Evolutionary conservation across 495 filamentous ascomycete genomes (phyloP), one percentile per base, ranked within the genome.

Genomic region (Penicillium malachiteum): DNA sequence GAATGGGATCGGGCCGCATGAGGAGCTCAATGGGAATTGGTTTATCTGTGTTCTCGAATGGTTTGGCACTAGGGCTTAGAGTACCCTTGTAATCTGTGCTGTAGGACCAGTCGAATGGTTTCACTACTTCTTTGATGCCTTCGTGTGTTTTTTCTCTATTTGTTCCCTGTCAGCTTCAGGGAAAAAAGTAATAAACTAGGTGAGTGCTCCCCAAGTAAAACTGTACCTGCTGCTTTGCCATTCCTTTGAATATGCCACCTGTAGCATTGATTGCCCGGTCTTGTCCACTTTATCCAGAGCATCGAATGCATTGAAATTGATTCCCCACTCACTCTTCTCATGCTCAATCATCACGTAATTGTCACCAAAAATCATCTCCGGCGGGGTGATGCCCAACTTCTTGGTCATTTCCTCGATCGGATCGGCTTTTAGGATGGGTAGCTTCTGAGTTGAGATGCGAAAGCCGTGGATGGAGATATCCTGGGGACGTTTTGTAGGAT

Each of bases 321-420:
- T 80, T 4, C 74, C 70, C 90, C 91, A 97, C 7, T 84, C 83
- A 53, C 77, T 83, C 16, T 76, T 76, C 17, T 72, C 50, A 70
- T 97, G 90, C 52, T 84, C 79, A 21, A 98, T 80, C 3, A 78
- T 69, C 21, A 95, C 85, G 33, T 84, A 76, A 71, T 98, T 98
- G 74, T 98, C 91, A 33, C 94, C 94, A 63, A 98, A 98, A 35
- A 98, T 98, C 94, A 98, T 98, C 73, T 98, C 94, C 2, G 95
- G 94, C 7, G 90, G 85, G 11, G 91, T 80, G 70, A 98, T 96
- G 12, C 85, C 85, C 11, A 98, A 81, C 44, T 82, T 81, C 48
- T 78, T 72, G 14, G 84, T 85, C 84, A 98, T 89, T 39, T 84
- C 82, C 64, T 96, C 93, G 68, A 98, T 97, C 18, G 93, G 89